Base-by-base conservation (phyloP, 768 basidiomycete species). In the Nevesoporus exiguus region DNA sequence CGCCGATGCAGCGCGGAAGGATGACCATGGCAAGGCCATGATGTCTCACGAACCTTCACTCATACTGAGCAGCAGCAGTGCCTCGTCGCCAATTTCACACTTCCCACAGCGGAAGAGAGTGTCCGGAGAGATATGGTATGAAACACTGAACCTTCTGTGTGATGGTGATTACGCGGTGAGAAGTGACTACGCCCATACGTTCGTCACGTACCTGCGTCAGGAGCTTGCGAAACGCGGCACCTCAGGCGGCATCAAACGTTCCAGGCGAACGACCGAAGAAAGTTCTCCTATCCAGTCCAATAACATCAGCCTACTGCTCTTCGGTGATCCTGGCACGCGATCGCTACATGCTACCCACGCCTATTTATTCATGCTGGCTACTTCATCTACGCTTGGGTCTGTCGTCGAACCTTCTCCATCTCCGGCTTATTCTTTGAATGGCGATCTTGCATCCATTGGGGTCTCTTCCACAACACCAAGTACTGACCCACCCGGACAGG, bases 61-160 rank as follows among this genome's bases (percentile, higher is more conserved):
- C 58, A 59, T 55, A 57, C 67, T 56, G 58, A 67, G 51, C 61
- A 72, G 55, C 61, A 72, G 55, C 67, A 69, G 33, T 36, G 58
- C 67, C 11, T 62, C 51, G 3, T 57, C 62, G 0, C 61, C 71
- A 14, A 60, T 56, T 46, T 58, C 61, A 44, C 76, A 75, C 22
- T 65, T 71, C 24, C 76, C 82, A n/a, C 77, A 83, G 48, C 75
- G 90, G 54, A 84, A 83, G 10, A 78, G 78, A 56, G 80, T 97
- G 30, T 77, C 86, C 3, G 86, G 88, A 27, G 92, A 93, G 64
- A 81, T 88, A 31, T 96, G 93, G 93, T 90, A 93, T 66, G 93
- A 96, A 56, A 94, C 90, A 2, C 70, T 96, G 41, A 87, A 86
- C 45, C 76, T 97, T 25, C 71, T 96, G 5, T 95, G 92, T 66